Evolutionary conservation across 192 early-diverging fungal genomes (phyloP), one percentile per base, ranked within the genome.

Genomic region (Coemansia sp.): DNA sequence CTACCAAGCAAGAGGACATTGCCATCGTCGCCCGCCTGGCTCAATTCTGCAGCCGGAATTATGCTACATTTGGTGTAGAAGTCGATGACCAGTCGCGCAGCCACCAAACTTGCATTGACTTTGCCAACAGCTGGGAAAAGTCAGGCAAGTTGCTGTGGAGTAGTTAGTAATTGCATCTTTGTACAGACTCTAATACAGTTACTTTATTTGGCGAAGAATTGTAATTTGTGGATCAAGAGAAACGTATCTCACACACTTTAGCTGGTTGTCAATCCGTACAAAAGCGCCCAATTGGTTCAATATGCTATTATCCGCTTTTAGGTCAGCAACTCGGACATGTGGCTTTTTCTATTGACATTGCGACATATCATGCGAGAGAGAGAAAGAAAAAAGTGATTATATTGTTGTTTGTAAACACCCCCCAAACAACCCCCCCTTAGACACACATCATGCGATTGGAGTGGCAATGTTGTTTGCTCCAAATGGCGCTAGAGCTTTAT

Each of bases 341-440:
- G 91, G 91, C 69, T 89, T 42, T 85, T 85, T 93, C 80, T 91
- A 93, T 78, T 94, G 93, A 75, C 93, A 92, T 75, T 26, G 26
- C 26, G 26, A 26, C 26, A 26, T 26, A 26, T 26, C 26, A 26
- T 26, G 26, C 26, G 26, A 26, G 26, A 26, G 26, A 26, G 26
- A 26, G 26, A 26, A 26, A 26, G 26, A 26, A 26, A 26, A 26
- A 26, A 1, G 23, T 26, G 26, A 26, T 26, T 26, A 26, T 26
- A 26, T 26, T 26, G 26, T 26, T 26, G 26, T 26, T 26, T 26
- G 23, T 26, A 26, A 26, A 26, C 23, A 26, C 23, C 23, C 23
- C 23, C 23, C 23, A 26, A 26, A 26, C 23, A 26, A 26, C 23
- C 23, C 23, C 23, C 23, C 23, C 23, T 16, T 28, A 16, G 69